A percentile compares a stretch with the other conserved stretches of the same genome.
These are phyloP conservation scores for Lasiodiplodia sp. DNA, from an alignment of 2,329 filamentous ascomycete genomes.

Conservation along the genomic window DNA sequence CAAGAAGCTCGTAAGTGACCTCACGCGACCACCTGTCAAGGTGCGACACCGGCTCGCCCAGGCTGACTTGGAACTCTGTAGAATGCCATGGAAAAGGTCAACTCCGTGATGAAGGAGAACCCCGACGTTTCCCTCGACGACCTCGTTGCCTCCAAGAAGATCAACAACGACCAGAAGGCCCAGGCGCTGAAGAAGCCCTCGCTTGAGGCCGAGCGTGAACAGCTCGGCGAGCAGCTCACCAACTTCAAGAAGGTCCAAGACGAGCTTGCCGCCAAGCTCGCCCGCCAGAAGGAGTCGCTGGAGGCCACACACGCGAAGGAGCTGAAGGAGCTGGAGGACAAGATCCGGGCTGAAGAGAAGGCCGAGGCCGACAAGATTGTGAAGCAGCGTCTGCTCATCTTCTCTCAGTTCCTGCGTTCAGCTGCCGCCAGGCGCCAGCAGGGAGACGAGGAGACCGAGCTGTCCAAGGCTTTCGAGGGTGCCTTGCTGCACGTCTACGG, in stretches of 20 bases:
- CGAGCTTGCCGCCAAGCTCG: slow-evolving; percentile 70
- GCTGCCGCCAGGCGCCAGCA: slow-evolving; percentile 78
- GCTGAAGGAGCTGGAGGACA: slow-evolving; percentile 62
- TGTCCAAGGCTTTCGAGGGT: slow-evolving; percentile 82
- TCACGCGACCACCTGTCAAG: neutral
- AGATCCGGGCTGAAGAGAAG: slow-evolving; percentile 62
- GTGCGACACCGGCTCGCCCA: slow-evolving; percentile 7
- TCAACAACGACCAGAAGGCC: slow-evolving; percentile 82
- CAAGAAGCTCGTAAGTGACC: slow-evolving; percentile 84
- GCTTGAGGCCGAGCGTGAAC: slow-evolving; percentile 71
- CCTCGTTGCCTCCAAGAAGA: slow-evolving; percentile 72
- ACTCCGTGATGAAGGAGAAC: slow-evolving; percentile 72
- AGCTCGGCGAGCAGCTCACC: slow-evolving; percentile 75
- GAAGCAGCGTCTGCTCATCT: slow-evolving; percentile 69
- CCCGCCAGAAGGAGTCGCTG: slow-evolving; percentile 64
- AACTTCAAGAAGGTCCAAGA: slow-evolving; percentile 79
- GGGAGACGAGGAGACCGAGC: slow-evolving; percentile 74
- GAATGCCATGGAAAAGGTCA: slow-evolving; percentile 76
- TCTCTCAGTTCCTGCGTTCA: slow-evolving; percentile 82
- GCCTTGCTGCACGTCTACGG: slow-evolving; percentile 80
- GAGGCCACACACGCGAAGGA: slow-evolving; percentile 64
- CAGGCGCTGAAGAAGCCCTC: slow-evolving; percentile 79
- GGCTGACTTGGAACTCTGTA: slow-evolving; percentile 47
- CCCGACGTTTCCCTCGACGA: slow-evolving; percentile 75
- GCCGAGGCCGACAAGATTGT: slow-evolving; percentile 56